Evolutionary conservation across 495 filamentous ascomycete genomes (phyloP), one percentile per base, ranked within the genome.

Genomic region (Aspergillus saccharolyticus): DNA sequence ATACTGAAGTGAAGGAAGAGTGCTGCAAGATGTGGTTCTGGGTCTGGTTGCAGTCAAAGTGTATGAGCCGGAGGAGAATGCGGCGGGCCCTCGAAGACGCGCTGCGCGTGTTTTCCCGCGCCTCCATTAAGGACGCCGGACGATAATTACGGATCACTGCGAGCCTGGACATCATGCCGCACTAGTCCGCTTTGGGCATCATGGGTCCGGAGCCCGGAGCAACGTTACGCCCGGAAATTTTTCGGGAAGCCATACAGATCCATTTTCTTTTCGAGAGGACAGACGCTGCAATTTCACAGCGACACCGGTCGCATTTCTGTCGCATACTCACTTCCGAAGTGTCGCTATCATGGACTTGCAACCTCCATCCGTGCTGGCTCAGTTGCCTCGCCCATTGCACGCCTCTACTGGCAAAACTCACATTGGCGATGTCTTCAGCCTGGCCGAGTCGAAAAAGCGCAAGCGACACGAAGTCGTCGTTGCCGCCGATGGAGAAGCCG

Each of bases 391-490:
- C 50, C 85, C 87, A 19, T 75, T 90, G 54, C 82, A 85, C 55
- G 82, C 72, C 24, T 78, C 72, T 16, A 80, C 75, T 24, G 82
- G 83, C 22, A 78, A 83, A 44, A 84, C 87, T 58, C 76, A 77
- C 16, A 80, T 85, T 50, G 81, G 83, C 54, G 86, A 89, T 59
- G 90, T 95, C 28, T 85, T 82, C 65, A 84, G 88, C 65, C 68
- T 89, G 51, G 79, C 83, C 42, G 86, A 85, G 17, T 81, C 80
- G 30, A 89, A 82, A 75, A 96, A 92, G 76, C 82, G 89, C 65
- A 97, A 96, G 75, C 81, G 94, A 61, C 79, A 82, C 63, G 95
- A 99, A 71, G 72, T 97, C 53, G 88, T 82, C 14, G 84, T 94
- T 9, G 89, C 88, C 9, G 84, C 96, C 64, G 91, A 99, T 74